Evolutionary conservation across 495 filamentous ascomycete genomes (phyloP).

Genomic region (Neurospora sp.): DNA sequence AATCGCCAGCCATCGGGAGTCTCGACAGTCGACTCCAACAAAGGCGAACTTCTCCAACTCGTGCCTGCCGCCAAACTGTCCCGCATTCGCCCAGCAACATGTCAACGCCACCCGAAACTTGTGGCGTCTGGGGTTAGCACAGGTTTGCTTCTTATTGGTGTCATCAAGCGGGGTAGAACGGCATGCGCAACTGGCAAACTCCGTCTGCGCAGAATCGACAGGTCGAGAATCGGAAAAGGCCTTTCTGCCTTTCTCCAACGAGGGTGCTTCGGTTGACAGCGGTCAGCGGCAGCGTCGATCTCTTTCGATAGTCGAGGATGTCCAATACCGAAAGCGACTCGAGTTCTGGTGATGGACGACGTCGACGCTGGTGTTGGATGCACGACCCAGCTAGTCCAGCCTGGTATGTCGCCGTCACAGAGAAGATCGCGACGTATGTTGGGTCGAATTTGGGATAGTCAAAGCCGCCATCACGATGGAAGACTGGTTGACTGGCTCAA

Average conservation of each 20-base stretch:
- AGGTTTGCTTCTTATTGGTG: background rate
- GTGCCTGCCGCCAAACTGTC: background rate
- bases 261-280: background rate
- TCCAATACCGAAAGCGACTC: background rate
- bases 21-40: background rate
- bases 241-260: background rate
- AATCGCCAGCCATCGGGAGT: background rate
- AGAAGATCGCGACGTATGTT: background rate
- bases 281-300: background rate
- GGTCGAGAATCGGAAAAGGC: background rate
- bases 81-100: background rate
- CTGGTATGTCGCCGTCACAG: background rate
- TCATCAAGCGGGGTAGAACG: background rate
- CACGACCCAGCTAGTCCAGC: background rate
- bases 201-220: background rate
- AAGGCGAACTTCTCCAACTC: background rate
- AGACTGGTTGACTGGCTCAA: background rate
- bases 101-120: background rate
- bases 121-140: background rate
- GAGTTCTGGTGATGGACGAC: background rate
- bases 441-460: background rate
- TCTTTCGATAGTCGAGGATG: background rate
- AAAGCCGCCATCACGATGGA: background rate
- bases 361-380: background rate
- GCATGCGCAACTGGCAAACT: background rate